phyloP scores from a whole-genome alignment of 1,284 basidiomycete species.

The Leccinum pachyderme region DNA sequence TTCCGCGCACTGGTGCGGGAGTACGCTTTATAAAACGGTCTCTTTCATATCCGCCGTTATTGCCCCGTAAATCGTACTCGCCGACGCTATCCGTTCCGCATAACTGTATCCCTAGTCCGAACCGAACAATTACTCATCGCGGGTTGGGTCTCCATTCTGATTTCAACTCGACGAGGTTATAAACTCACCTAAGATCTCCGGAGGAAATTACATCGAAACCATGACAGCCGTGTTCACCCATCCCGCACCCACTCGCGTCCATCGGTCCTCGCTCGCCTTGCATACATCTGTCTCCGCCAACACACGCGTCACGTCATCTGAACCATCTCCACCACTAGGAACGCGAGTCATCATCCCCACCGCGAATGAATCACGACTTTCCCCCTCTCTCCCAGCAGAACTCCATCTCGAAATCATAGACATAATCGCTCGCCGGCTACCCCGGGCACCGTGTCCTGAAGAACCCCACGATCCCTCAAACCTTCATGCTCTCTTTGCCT shows the following conservation, averaged over 20 bases:
- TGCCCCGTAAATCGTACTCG: slow-evolving; percentile 2
- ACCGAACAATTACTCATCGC: slow-evolving; percentile 2
- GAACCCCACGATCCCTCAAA: slow-evolving; percentile 23
- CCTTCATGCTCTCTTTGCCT: slow-evolving; percentile 26
- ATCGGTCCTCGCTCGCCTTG: slow-evolving; percentile 4
- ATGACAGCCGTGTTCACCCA: slow-evolving; percentile 19
- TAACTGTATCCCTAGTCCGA: background rate
- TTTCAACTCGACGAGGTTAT: slow-evolving; percentile 5
- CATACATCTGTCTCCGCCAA: slow-evolving; percentile 1
- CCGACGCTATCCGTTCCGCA: background rate
- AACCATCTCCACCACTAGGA: background rate
- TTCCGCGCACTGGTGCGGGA: slow-evolving; percentile 16
- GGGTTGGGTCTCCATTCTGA: background rate
- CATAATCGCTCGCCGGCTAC: slow-evolving; percentile 17
- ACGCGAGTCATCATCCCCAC: slow-evolving; percentile 1
- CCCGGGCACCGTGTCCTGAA: slow-evolving; percentile 6
- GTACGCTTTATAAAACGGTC: slow-evolving; percentile 4
- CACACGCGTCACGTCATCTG: background rate
- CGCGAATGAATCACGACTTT: slow-evolving; percentile 5
- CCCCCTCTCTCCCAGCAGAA: slow-evolving; percentile 28
- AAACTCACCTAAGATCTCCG: slow-evolving; percentile 12
- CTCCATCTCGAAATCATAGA: slow-evolving; percentile 34
- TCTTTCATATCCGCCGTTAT: slow-evolving; percentile 1
- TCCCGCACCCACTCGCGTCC: slow-evolving; percentile 1
- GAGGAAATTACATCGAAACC: background rate